Percentiles rank a stretch among this genome's conserved stretches.
These are phyloP conservation scores for Phellopilus nigrolimitatus DNA, from an alignment of 1,284 basidiomycete species.

Conservation along the genomic window DNA sequence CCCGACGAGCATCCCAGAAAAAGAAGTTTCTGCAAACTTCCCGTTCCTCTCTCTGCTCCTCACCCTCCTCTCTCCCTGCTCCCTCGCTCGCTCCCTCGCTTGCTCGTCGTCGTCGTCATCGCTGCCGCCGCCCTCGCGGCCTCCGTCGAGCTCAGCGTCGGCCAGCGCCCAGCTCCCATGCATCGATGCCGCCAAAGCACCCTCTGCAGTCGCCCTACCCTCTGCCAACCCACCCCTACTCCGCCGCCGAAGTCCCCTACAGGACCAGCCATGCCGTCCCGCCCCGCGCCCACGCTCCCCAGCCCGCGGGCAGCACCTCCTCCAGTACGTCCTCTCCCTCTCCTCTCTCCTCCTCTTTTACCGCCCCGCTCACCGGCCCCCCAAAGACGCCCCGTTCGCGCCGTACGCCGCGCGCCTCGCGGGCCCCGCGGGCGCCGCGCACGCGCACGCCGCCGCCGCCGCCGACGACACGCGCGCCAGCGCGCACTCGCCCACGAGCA, in stretches of 20 bases:
- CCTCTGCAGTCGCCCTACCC: slow-evolving; percentile 1
- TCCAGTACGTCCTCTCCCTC: slow-evolving; percentile 1
- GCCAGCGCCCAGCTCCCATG: background rate
- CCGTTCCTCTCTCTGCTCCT: too few species aligned
- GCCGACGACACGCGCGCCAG: background rate
- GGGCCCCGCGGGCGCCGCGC: too few species aligned
- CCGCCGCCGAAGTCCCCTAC: slow-evolving; percentile 16
- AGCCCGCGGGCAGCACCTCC: background rate
- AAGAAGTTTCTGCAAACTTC: too few species aligned
- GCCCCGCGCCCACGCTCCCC: background rate
- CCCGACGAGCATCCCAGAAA: too few species aligned
- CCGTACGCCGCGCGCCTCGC: too few species aligned
- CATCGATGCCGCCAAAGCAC: slow-evolving; percentile 6
- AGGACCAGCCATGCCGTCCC: slow-evolving; percentile 12
- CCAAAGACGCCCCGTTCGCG: background rate
- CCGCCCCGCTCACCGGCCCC: background rate
- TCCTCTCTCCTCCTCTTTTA: background rate
- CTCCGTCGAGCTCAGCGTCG: slow-evolving; percentile 1
- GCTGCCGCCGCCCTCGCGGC: too few species aligned
- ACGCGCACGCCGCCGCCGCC: background rate
- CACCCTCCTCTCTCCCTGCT: too few species aligned
- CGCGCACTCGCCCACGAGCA: background rate
- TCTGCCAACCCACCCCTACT: slow-evolving; percentile 3
- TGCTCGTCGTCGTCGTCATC: background rate
- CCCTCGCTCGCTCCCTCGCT: background rate